Evolutionary conservation across 768 basidiomycete species (phyloP).

Genomic region (Amanita subjunquillea): DNA sequence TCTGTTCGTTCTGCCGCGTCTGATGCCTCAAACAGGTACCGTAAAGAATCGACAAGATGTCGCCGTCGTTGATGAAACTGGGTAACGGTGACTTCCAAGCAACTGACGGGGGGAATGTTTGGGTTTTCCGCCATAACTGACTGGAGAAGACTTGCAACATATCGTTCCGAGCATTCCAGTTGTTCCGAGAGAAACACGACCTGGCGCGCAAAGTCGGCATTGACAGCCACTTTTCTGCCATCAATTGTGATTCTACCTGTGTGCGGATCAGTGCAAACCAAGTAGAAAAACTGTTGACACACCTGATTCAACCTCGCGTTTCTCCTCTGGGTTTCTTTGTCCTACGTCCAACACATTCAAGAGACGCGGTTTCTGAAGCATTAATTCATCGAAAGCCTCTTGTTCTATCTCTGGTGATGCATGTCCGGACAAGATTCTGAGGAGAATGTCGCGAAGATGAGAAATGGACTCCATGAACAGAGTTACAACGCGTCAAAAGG

Average conservation of each 20-base stretch:
- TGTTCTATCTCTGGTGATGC: conserved; percentile 49
- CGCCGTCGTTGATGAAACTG: conserved; percentile 64
- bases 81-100: conserved; percentile 55
- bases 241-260: conserved; percentile 58
- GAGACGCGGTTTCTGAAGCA: conserved; percentile 55
- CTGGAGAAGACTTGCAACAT: conserved; percentile 61
- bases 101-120: conserved; percentile 45
- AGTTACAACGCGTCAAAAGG: conserved; percentile 7
- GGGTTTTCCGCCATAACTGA: conserved; percentile 54
- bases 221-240: conserved; percentile 61
- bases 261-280: conserved; percentile 1
- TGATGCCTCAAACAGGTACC: conserved; percentile 57
- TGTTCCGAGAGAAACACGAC: conserved; percentile 71
- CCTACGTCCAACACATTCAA: conserved; percentile 58
- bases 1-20: conserved; percentile 34
- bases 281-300: conserved; percentile 11
- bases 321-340: conserved; percentile 49
- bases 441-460: conserved; percentile 42
- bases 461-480: conserved; percentile 48
- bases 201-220: conserved; percentile 71
- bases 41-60: conserved; percentile 59
- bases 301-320: conserved; percentile 64
- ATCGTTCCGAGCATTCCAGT: conserved; percentile 75
- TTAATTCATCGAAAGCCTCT: conserved; percentile 66
- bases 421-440: conserved; percentile 34